These are phyloP conservation scores for Saprolegnia parasitica DNA, from an alignment of 352 stramenopile genomes.

Conservation along the genomic window DNA sequence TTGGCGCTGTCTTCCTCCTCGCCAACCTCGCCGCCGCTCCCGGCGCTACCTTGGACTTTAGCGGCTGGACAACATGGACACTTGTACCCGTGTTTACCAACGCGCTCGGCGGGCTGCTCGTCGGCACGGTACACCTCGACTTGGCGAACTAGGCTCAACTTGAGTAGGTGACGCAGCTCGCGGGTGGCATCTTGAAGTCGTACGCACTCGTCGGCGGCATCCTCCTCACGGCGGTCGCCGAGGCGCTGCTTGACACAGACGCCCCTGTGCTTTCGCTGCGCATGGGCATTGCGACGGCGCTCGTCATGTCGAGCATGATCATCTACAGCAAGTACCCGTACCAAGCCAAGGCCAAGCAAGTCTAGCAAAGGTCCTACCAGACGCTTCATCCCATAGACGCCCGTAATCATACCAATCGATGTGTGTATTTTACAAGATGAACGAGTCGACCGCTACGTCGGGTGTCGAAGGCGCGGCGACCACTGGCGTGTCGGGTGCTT, in stretches of 20 bases:
- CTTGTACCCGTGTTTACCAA: conserved; percentile 78
- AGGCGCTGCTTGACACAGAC: conserved; percentile 57
- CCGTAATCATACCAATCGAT: background rate
- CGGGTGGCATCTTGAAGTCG: conserved; percentile 87
- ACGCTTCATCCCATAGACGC: background rate
- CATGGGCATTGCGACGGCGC: conserved; percentile 60
- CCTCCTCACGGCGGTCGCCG: conserved; percentile 75
- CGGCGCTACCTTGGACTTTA: conserved; percentile 37
- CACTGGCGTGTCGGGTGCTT: too few species aligned
- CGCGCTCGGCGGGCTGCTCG: conserved; percentile 73
- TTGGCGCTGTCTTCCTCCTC: conserved; percentile 66
- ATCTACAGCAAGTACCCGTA: conserved; percentile 77
- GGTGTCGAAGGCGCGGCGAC: too few species aligned
- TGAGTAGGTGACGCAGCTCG: conserved; percentile 70
- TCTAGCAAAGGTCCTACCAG: background rate
- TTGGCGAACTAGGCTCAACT: background rate
- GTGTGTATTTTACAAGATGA: background rate
- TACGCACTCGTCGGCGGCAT: conserved; percentile 87
- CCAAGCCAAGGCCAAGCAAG: conserved; percentile 2
- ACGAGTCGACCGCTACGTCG: too few species aligned
- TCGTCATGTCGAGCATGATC: conserved; percentile 62
- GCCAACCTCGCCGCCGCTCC: conserved; percentile 39
- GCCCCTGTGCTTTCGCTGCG: conserved; percentile 49
- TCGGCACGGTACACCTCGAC: conserved; percentile 47
- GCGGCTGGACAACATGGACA: conserved; percentile 69